These are phyloP conservation scores for Spergularia marina DNA, from an alignment of 148 eudicot genomes.

Conservation along the genomic window DNA sequence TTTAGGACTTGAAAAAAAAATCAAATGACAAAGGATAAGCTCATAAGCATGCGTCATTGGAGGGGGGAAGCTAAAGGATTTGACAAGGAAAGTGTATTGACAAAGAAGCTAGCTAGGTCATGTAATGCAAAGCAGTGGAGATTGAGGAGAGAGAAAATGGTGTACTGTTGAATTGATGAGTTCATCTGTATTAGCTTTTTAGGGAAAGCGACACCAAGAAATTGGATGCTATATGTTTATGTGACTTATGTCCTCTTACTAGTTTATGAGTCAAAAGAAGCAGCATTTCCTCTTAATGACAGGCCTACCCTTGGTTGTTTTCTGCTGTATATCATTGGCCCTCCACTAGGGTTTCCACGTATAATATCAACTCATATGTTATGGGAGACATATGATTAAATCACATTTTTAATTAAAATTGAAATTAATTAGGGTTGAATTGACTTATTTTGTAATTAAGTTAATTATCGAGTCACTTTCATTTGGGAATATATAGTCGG, in stretches of 20 bases:
- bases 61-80: slow-evolving; percentile 23
- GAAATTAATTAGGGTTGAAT: no score
- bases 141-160: not conserved
- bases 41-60: slow-evolving; percentile 19
- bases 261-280: not conserved
- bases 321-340: slow-evolving; percentile 13
- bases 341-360: slow-evolving; percentile 15
- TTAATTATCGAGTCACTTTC: no score
- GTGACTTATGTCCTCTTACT: no score
- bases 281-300: not conserved
- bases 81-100: not conserved
- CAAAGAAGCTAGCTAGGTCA: not conserved
- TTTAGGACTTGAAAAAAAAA: not conserved
- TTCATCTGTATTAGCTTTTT: slow-evolving; percentile 17
- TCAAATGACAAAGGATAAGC: not conserved
- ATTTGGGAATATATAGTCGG: no score
- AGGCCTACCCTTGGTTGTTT: not conserved
- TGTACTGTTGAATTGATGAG: not conserved
- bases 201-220: slow-evolving; percentile 21
- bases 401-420: no score
- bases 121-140: not conserved
- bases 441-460: no score
- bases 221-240: not conserved
- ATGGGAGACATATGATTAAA: no score
- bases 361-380: no score